Evolutionary conservation across 2,329 filamentous ascomycete genomes (phyloP), one percentile per base, ranked within the genome.

Genomic region (Fusarium sacchari): DNA sequence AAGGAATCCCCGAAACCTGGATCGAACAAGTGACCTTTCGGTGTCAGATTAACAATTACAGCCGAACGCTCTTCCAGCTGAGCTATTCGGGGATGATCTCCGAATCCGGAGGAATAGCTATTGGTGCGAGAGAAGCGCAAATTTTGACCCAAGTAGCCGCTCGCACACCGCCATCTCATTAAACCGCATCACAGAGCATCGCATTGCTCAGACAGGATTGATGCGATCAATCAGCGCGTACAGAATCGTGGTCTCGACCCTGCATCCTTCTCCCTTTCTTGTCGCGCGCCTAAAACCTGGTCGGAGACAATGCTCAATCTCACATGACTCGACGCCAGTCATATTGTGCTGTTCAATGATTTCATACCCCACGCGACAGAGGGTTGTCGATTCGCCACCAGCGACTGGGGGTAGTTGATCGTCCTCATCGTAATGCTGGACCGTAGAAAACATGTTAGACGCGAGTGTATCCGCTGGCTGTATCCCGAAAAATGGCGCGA

Each of bases 191-290:
- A 3, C 32, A 2, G 17, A 24, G 5, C 22, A 18, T 22, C 14
- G 7, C 20, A 10, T 10, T 17, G 7, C 18, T 40, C 8, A 40
- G 20, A 42, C 36, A n/a, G 50, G 50, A 11, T 9, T 55, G 34
- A 72, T 66, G 28, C 55, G 55, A 43, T 69, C 69, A 32, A 72
- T 49, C n/a, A 69, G 53, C 15, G 53, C 55, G 30, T 67, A 69
- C 12, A 72, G 49, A 24, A 72, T 47, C 30, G 57, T 46, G 14
- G 57, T 72, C 14, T 72, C 58, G 14, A 72, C 66, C n/a, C 69
- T 64, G 13, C 69, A 69, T 22, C 61, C 66, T 40, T 72, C 61
- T 7, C 53, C 66, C 14, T 18, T 20, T 30, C 14, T 46, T 18
- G 14, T 30, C 4, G 57, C 58, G 22, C 43, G 36, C n/a, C 69